Evolutionary conservation across 345 rosid genomes (phyloP).

Genomic region (Diplotaxis tenuifolia): DNA sequence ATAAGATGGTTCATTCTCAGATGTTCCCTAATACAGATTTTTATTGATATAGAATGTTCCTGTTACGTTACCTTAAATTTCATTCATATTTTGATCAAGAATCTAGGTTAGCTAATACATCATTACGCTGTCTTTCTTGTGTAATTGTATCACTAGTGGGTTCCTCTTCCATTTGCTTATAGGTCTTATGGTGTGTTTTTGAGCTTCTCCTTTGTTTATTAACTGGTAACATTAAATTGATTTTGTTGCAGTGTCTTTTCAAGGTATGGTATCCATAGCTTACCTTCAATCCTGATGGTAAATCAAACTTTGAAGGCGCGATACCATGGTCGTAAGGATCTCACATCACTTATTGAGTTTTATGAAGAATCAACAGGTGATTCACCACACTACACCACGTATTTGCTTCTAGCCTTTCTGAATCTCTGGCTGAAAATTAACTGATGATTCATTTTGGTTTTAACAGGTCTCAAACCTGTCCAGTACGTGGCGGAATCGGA

Average conservation of each 20-base stretch:
- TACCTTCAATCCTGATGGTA: slow-evolving; percentile 34
- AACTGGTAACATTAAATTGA: not conserved
- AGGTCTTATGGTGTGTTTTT: not conserved
- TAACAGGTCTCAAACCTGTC: slow-evolving; percentile 46
- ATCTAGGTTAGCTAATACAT: not conserved
- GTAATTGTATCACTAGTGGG: not conserved
- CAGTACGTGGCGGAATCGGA: slow-evolving; percentile 46
- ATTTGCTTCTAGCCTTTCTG: not conserved
- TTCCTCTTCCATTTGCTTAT: not conserved
- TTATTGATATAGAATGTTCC: not conserved
- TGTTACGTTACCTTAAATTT: not conserved
- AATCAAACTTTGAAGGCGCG: slow-evolving; percentile 57
- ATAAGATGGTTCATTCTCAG: too few species aligned
- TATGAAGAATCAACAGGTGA: slow-evolving; percentile 72
- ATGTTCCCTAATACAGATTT: not conserved
- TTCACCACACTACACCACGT: not conserved
- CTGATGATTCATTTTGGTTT: not conserved
- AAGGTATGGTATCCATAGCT: slow-evolving; percentile 65
- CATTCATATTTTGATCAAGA: not conserved
- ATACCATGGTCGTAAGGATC: slow-evolving; percentile 63
- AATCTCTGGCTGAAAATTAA: not conserved
- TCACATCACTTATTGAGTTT: slow-evolving; percentile 59
- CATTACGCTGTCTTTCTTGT: not conserved
- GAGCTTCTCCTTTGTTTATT: not conserved
- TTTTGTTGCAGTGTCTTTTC: slow-evolving; percentile 64